Evolutionary conservation across 768 basidiomycete species (phyloP), one percentile per base, ranked within the genome.

Genomic region (Gymnopilus dilepis): DNA sequence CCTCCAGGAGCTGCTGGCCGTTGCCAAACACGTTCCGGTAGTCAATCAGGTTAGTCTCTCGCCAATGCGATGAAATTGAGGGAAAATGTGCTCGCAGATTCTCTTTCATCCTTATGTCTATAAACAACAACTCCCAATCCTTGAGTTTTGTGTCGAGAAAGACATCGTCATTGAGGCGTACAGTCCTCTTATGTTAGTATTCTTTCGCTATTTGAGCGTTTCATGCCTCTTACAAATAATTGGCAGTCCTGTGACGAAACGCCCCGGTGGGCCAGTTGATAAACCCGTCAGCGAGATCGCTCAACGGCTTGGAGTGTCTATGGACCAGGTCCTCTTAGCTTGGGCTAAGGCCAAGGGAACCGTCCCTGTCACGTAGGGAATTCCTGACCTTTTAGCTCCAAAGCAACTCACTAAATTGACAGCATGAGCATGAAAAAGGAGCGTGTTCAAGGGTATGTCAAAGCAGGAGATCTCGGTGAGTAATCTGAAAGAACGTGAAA

Each of bases 291-390:
- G 76, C 19, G 70, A 73, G 15, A 86, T 90, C 38, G 83, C 88
- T 0, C 66, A 75, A 11, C 74, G 81, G 7, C 77, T 84, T 21
- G 75, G 78, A 9, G 84, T 80, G 15, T 80, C 82, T 4, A 74
- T 80, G 6, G 90, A 90, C 60, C 90, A 92, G 69, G 83, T 91
- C 12, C 77, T 91, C 7, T 78, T 91, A 11, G 87, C 88, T 1
- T 90, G 90, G 90, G 81, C 83, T 3, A 89, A 86, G 67, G 77
- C 83, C 11, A 91, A 92, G 69, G 87, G 86, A 13, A 84, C 82
- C 0, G 82, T 89, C 4, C 81, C 82, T 22, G 81, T 89, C 63
- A 90, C 87, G 86, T 89, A 55, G 70, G 58, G 12, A 28, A 24
- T 21, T 38, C 34, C 11, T 13, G 42, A 11, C 34, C 8, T 37